Percentiles rank a stretch among this genome's conserved stretches.
Evolutionary conservation across 2,329 filamentous ascomycete species (phyloP).

Genomic region (Ceratocystis papillata): DNA sequence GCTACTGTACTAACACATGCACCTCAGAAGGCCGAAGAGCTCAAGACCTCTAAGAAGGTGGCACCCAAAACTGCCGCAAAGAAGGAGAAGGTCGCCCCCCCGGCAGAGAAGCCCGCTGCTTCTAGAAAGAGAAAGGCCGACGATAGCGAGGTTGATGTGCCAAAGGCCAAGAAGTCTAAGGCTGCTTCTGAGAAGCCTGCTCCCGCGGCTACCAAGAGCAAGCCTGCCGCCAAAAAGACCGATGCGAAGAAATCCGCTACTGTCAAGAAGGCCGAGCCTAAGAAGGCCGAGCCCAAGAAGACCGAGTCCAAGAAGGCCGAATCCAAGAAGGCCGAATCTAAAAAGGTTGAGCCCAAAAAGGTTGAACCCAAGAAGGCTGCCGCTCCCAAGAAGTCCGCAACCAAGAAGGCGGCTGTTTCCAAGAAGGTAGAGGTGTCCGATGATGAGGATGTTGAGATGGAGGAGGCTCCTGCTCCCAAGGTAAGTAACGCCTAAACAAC

Average conservation of each 20-base stretch:
- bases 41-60: constrained; percentile 28
- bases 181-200: constrained; percentile 20
- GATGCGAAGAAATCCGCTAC: constrained; percentile 26
- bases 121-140: constrained; percentile 29
- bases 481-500: constrained; percentile 24
- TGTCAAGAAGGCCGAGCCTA: constrained; percentile 39
- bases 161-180: constrained; percentile 21
- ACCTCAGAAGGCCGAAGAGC: constrained; percentile 21
- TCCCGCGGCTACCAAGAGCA: constrained; percentile 22
- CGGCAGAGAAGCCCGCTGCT: constrained; percentile 24
- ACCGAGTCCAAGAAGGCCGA: constrained; percentile 27
- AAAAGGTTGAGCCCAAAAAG: constrained; percentile 39
- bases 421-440: constrained; percentile 33
- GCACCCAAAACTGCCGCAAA: constrained; percentile 28
- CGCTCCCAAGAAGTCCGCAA: constrained; percentile 37
- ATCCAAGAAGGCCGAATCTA: constrained; percentile 23
- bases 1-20: constrained; percentile 14
- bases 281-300: constrained; percentile 28
- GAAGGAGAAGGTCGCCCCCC: constrained; percentile 30
- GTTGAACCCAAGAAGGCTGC: constrained; percentile 34
- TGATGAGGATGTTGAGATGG: constrained; percentile 27
- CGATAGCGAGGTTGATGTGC: constrained; percentile 12
- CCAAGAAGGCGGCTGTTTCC: constrained; percentile 38
- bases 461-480: constrained; percentile 19
- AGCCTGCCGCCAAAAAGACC: constrained; percentile 28